These are phyloP conservation scores for Bolboschoenus planiculmis DNA, from an alignment of 176 grass and related monocot genomes.

Conservation along the genomic window DNA sequence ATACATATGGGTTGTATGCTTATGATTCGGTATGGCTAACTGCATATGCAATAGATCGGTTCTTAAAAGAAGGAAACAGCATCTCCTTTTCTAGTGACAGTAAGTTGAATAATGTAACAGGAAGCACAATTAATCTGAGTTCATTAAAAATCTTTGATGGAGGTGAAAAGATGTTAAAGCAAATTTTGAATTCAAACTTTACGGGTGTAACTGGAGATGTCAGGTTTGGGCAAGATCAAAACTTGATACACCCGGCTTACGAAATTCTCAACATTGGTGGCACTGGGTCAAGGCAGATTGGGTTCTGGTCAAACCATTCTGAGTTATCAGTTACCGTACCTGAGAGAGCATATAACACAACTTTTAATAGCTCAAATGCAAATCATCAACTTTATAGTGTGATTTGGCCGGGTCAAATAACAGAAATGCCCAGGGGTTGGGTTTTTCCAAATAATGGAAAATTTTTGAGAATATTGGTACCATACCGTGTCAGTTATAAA, in stretches of 20 bases:
- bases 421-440: constrained; percentile 63
- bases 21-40: constrained; percentile 73
- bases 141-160: constrained; percentile 52
- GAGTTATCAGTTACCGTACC: constrained; percentile 36
- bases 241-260: constrained; percentile 40
- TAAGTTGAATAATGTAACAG: constrained; percentile 30
- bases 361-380: constrained; percentile 25
- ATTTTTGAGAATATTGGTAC: constrained; percentile 68
- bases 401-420: constrained; percentile 75
- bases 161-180: constrained; percentile 45
- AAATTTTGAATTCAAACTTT: constrained; percentile 52
- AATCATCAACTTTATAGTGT: constrained; percentile 41
- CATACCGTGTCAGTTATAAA: constrained; percentile 49
- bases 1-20: constrained; percentile 61
- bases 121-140: constrained; percentile 38
- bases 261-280: constrained; percentile 78
- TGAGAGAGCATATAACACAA: constrained; percentile 32
- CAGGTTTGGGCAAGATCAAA: constrained; percentile 29
- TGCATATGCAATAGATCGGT: constrained; percentile 62
- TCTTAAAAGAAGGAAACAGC: constrained; percentile 36
- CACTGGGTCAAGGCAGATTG: constrained; percentile 51
- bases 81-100: constrained; percentile 58
- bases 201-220: constrained; percentile 59
- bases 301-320: constrained; percentile 63
- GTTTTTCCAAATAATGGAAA: constrained; percentile 74